Conservation (phyloP, 805 yeast genomes). For the Suhomyces canberraensis region DNA sequence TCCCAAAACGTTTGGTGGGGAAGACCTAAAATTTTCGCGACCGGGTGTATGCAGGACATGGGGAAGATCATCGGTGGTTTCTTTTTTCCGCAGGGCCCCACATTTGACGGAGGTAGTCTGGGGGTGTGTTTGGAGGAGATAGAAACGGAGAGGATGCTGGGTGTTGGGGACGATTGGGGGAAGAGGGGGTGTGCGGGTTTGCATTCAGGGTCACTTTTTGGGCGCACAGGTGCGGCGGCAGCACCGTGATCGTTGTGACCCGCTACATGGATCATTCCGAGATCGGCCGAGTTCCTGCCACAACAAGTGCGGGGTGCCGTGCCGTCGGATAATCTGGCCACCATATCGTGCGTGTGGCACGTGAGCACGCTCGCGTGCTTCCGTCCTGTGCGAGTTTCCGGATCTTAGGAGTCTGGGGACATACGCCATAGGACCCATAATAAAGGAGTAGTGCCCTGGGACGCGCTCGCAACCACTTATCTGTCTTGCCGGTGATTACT, state of each 20-base stretch:
- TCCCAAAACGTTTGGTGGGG: slow-evolving; percentile 5
- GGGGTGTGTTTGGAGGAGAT: neutral
- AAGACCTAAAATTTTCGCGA: slow-evolving; percentile 6
- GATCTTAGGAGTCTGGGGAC: no score
- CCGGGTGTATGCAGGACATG: slow-evolving; percentile 5
- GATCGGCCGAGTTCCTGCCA: slow-evolving; percentile 1
- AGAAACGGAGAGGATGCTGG: neutral
- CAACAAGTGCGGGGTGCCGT: neutral
- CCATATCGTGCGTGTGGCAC: no score
- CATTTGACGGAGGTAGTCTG: neutral
- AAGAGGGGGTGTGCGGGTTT: neutral
- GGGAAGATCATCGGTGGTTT: slow-evolving; percentile 6
- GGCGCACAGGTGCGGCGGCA: no score
- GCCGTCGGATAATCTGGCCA: neutral
- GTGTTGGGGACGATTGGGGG: neutral
- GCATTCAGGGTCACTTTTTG: neutral
- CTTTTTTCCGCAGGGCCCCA: slow-evolving; percentile 1
- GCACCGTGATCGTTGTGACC: no score
- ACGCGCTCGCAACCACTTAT: no score
- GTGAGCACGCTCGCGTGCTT: no score
- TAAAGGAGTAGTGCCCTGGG: no score
- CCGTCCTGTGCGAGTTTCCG: no score
- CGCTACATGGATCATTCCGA: no score
- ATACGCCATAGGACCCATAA: no score
- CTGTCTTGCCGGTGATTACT: no score